A percentile compares a stretch with the other conserved stretches of the same genome.
phyloP scores from a whole-genome alignment of 306 rosid species.

The Quercus agrifolia region DNA sequence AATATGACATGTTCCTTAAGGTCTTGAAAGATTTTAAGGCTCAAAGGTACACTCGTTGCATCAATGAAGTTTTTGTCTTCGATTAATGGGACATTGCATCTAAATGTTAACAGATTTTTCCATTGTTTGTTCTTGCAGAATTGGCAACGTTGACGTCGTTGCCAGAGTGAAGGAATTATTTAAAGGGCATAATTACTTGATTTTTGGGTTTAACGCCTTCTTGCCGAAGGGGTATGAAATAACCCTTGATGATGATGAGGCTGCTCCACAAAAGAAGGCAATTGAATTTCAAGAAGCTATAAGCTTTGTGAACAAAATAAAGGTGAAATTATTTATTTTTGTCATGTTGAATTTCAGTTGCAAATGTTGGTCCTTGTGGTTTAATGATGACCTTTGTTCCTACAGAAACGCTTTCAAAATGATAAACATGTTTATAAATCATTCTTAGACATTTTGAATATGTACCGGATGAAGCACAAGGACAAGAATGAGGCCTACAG shows the following conservation, averaged over 20 bases:
- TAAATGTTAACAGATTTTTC: slow-evolving; percentile 9
- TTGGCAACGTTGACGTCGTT: slow-evolving; percentile 85
- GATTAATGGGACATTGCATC: slow-evolving; percentile 7
- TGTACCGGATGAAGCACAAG: slow-evolving; percentile 97
- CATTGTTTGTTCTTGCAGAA: slow-evolving; percentile 48
- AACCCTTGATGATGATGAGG: slow-evolving; percentile 75
- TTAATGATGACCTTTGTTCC: slow-evolving; percentile 20
- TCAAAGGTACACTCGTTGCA: slow-evolving; percentile 55
- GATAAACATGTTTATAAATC: slow-evolving; percentile 88
- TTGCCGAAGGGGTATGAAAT: slow-evolving; percentile 95
- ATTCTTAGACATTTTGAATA: slow-evolving; percentile 86
- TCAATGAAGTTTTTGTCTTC: slow-evolving; percentile 5
- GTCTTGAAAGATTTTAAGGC: slow-evolving; percentile 97
- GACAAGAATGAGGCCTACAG: slow-evolving; percentile 76
- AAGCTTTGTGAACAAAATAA: slow-evolving; percentile 92
- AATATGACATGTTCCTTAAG: slow-evolving; percentile 79
- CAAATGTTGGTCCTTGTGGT: not conserved
- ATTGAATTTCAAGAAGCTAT: slow-evolving; percentile 96
- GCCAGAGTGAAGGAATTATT: slow-evolving; percentile 92
- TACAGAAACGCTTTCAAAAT: slow-evolving; percentile 82
- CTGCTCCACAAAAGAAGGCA: slow-evolving; percentile 77
- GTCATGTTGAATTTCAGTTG: slow-evolving; percentile 3
- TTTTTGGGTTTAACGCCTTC: slow-evolving; percentile 94
- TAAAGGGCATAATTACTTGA: slow-evolving; percentile 87
- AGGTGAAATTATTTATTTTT: slow-evolving; percentile 47